Percentiles rank a stretch among this genome's conserved stretches.
phyloP scores from a whole-genome alignment of 148 eudicot genomes.

The Nyssa sinensis region DNA sequence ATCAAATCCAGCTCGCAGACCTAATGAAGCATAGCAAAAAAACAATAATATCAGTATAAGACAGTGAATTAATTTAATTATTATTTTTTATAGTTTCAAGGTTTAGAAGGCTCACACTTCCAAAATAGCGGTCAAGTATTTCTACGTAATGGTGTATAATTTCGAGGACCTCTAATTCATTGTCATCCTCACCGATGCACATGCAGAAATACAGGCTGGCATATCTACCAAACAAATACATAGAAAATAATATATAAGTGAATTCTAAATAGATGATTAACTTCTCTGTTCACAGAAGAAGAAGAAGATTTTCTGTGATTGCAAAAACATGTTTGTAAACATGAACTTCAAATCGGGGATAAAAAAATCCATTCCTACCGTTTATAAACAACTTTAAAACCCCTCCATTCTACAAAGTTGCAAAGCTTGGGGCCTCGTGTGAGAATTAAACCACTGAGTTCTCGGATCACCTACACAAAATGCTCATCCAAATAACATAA shows the following conservation, averaged over 20 bases:
- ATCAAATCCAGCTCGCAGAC: slow-evolving; percentile 94
- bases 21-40: slow-evolving; percentile 34
- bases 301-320: too few species aligned
- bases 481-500: not conserved
- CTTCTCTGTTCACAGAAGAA: too few species aligned
- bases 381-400: slow-evolving; percentile 86
- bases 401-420: slow-evolving; percentile 96
- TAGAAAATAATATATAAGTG: not conserved
- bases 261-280: too few species aligned
- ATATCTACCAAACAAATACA: slow-evolving; percentile 46
- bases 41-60: slow-evolving; percentile 3
- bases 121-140: slow-evolving; percentile 91
- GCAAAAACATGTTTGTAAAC: not conserved
- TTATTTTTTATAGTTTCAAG: not conserved
- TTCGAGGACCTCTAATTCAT: slow-evolving; percentile 90
- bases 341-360: not conserved
- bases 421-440: slow-evolving; percentile 87
- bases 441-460: slow-evolving; percentile 83
- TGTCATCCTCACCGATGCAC: slow-evolving; percentile 90
- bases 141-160: slow-evolving; percentile 89
- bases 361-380: slow-evolving; percentile 39
- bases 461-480: slow-evolving; percentile 65
- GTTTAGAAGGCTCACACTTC: slow-evolving; percentile 67
- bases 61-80: not conserved
- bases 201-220: slow-evolving; percentile 95